Conservation (phyloP, 306 rosid species). For the Crataegus laevigata region DNA sequence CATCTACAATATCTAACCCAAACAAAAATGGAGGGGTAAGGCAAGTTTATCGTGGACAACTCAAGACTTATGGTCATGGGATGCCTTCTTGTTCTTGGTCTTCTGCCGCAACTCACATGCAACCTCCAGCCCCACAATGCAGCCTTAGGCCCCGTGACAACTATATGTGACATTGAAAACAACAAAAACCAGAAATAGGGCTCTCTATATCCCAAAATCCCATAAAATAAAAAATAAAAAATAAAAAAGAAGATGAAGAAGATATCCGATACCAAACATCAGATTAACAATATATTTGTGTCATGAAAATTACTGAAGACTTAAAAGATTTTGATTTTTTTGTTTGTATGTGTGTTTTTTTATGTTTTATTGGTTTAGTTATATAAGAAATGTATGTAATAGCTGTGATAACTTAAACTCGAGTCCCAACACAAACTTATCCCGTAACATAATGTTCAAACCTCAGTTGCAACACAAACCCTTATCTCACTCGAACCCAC, state of each 20-base stretch:
- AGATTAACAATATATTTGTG: too few species aligned
- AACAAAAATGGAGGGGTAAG: not conserved
- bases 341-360: not conserved
- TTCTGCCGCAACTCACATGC: constrained; percentile 33
- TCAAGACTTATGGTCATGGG: constrained; percentile 21
- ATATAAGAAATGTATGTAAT: too few species aligned
- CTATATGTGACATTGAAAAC: constrained; percentile 9
- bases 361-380: too few species aligned
- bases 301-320: too few species aligned
- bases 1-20: not conserved
- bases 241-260: too few species aligned
- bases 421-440: too few species aligned
- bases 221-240: not conserved
- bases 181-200: not conserved
- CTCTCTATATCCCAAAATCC: not conserved
- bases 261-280: too few species aligned
- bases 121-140: not conserved
- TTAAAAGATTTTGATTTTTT: too few species aligned
- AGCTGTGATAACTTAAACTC: too few species aligned
- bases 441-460: too few species aligned
- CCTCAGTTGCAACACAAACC: too few species aligned
- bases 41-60: constrained; percentile 31
- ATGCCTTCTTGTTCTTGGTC: constrained; percentile 16
- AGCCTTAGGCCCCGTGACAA: constrained; percentile 13
- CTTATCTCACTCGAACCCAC: too few species aligned